Percentiles rank a stretch among this genome's conserved stretches.
Conservation (phyloP, 768 basidiomycete species). For the Boletellus ananiceps region DNA sequence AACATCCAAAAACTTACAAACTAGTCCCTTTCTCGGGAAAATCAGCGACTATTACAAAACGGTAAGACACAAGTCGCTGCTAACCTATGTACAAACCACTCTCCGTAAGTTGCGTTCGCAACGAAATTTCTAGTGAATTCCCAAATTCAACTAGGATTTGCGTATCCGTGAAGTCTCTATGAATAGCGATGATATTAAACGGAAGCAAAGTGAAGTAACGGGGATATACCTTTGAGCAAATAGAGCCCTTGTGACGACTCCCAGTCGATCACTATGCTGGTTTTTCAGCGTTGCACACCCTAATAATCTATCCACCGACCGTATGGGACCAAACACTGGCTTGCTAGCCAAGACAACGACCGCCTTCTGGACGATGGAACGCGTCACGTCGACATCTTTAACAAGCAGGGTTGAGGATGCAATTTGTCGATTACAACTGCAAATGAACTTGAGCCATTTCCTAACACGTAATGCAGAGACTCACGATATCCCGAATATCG, state of each 20-base stretch:
- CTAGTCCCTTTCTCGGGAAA: constrained; percentile 53
- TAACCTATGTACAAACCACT: constrained; percentile 93
- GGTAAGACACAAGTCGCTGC: constrained; percentile 16
- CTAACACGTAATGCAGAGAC: constrained; percentile 3
- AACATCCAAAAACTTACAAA: constrained; percentile 42
- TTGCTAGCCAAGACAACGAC: constrained; percentile 90
- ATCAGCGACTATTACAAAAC: constrained; percentile 5
- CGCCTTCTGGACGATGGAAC: constrained; percentile 96
- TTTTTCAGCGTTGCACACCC: constrained; percentile 1
- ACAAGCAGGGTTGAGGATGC: constrained; percentile 71
- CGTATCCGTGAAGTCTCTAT: constrained; percentile 82
- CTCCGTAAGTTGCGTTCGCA: constrained; percentile 82
- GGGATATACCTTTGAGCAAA: constrained; percentile 71
- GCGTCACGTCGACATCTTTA: constrained; percentile 81
- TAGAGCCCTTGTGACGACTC: constrained; percentile 88
- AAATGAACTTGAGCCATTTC: constrained; percentile 2
- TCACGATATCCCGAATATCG: constrained; percentile 94
- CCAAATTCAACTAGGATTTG: constrained; percentile 88
- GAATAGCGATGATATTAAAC: not conserved
- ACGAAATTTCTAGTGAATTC: constrained; percentile 64
- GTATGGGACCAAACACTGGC: constrained; percentile 90
- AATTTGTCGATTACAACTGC: constrained; percentile 93
- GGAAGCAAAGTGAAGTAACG: not conserved
- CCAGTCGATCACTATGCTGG: constrained; percentile 74
- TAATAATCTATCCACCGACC: constrained; percentile 39